Base-by-base conservation (phyloP, 345 rosid species). In the Eucalyptus melliodora region DNA sequence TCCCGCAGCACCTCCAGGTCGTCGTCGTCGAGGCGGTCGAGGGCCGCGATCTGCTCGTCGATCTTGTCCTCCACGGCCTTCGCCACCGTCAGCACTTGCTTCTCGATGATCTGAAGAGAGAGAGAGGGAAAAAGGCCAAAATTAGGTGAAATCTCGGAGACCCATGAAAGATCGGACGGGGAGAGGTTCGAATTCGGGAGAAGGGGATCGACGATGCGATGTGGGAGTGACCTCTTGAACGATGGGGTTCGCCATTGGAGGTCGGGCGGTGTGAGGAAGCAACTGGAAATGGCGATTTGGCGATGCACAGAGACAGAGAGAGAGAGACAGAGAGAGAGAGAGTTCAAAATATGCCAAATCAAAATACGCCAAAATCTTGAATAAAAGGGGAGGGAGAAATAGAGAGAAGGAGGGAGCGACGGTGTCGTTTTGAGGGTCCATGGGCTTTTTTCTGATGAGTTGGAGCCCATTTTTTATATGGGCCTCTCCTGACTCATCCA, bases 51-150 rank as follows among this genome's bases (percentile, higher is more conserved):
- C 95, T 98, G 97, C 6, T 98, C 99, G 59, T 98, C 99, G 24
- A 97, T 89, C 94, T 95, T 94, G 55, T 97, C 99, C 93, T 98
- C 99, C 88, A 97, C 93, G 9, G 97, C 99, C 93, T 95, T 97
- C 60, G 95, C 99, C 86, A 98, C 99, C 37, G 99, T 94, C 72
- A 98, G 87, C 50, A 96, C 92, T 89, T 96, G 98, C 93, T 97
- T 95, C 96, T 96, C 98, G 91, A 98, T 67, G 88, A 98, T 93
- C 99, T 98, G 93, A 82, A 56, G 40, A 31, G 42, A 69, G 80
- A 37, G 45, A 82, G 17, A 50, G n/a, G n/a, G 1, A 37, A 7
- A 42, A 44, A 62, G 49, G 34, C 50, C 34, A 86, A 27, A 37
- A 88, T 42, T 23, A 55, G 42, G 55, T 7, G 14, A 47, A 86